Evolutionary conservation across 208 protist genomes (phyloP), one percentile per base, ranked within the genome.

Genomic region (Tritrichomonas foetus): DNA sequence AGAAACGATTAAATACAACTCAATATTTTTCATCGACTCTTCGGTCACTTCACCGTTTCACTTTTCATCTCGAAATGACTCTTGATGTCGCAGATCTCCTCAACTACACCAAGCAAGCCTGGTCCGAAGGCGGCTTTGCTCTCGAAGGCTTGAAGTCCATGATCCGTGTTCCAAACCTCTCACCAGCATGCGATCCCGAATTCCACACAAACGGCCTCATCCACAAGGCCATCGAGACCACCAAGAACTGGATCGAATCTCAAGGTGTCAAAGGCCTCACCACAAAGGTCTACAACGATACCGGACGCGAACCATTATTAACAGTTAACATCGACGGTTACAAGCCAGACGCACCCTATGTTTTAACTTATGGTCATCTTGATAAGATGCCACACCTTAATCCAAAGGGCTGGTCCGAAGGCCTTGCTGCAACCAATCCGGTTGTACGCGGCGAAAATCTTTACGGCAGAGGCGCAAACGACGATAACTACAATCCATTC

Each of bases 331-430:
- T 98, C 94, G 94, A 94, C 13, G 96, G 95, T 5, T 97, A 96
- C 30, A 97, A 95, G 30, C 89, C 94, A 44, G 20, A 47, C 95
- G 14, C 93, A 94, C 94, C 3, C 96, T 96, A 39, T 96, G 98
- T 84, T 53, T 95, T 99, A 41, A 97, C 98, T 94, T 99, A 98
- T 95, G 98, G 98, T 55, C 98, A 98, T 95, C 97, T 98, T 96
- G 98, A 98, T 95, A 98, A 98, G 96, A 97, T 98, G 96, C 98
- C 98, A 49, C 98, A 98, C 33, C 94, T 98, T 64, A 96, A 97
- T 69, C 64, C 64, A 69, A n/a, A 16, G 0, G 95, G 95, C 57
- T 99, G 98, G 98, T 94, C 61, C 20, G 97, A 97, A 50, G 98
- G 97, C 25, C 95, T 98, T 11, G 96, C 96, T 94, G 97, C 97